Percentiles rank a stretch among this genome's conserved stretches.
Evolutionary conservation across 495 filamentous ascomycete species (phyloP).

Genomic region (Penicillium cataractarum): DNA sequence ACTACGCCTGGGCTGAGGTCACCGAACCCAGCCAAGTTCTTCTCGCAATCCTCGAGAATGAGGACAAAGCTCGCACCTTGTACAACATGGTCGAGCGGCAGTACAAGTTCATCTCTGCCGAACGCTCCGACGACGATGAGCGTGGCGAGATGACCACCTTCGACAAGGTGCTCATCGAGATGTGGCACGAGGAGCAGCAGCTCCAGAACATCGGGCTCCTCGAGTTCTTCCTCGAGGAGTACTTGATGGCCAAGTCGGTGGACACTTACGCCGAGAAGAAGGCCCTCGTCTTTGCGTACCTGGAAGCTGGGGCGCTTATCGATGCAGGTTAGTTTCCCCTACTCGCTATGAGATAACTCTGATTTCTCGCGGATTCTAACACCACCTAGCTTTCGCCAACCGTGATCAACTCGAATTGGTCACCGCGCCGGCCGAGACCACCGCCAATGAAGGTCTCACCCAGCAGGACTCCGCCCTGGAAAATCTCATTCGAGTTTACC

Average conservation of each 20-base stretch:
- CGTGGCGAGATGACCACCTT: conserved; percentile 47
- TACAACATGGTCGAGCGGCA: conserved; percentile 36
- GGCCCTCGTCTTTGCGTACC: conserved; percentile 7
- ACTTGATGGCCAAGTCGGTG: conserved; percentile 33
- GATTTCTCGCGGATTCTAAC: neutral
- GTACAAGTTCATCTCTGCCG: conserved; percentile 28
- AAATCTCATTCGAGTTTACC: conserved; percentile 41
- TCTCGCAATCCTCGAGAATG: conserved; percentile 27
- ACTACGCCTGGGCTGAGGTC: conserved; percentile 26
- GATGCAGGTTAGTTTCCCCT: conserved; percentile 1
- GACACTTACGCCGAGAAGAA: neutral
- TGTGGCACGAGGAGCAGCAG: conserved; percentile 35
- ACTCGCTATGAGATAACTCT: neutral
- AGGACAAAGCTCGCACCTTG: conserved; percentile 23
- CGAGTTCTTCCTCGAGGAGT: conserved; percentile 46
- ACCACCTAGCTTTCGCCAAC: neutral
- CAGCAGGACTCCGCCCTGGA: conserved; percentile 18
- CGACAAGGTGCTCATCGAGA: conserved; percentile 41
- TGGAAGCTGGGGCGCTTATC: conserved; percentile 14
- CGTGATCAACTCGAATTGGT: neutral
- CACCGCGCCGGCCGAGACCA: neutral
- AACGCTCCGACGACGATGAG: conserved; percentile 40
- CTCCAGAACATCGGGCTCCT: conserved; percentile 33
- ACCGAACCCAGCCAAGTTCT: conserved; percentile 27
- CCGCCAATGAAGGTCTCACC: neutral